Base-by-base conservation (phyloP, 129 eudicot species). In the Heracleum sosnowskyi region DNA sequence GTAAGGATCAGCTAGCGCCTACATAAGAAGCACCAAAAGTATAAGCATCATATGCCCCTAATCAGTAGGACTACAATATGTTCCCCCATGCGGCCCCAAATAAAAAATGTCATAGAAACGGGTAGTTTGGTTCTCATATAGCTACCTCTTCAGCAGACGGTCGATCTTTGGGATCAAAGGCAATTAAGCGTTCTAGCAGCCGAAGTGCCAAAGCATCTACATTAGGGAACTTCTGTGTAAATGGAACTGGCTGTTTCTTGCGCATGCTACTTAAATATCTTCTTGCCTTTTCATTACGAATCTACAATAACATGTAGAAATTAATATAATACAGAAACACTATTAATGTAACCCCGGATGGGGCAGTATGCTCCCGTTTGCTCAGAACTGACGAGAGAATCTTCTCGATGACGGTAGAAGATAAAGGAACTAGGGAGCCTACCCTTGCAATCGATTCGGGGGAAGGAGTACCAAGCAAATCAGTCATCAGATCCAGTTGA, bases 281-380 rank as follows among this genome's bases (percentile, higher is more conserved):
- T 84, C 96, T 89, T 47, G 98, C 98, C 89, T 93, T 93, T 82
- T 93, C 98, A 79, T 93, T 93, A 64, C 98, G 91, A 79, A 93
- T 93, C 97, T 91, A 85, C 69, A 79, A 66, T 76, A 28, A 41
- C 71, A 77, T 7, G 34, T 40, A 70, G 24, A 10, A 37, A 2
- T 22, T 55, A 55, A 24, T 55, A 55, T 55, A 10, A 60, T 60
- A 3, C 68, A n/a, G 1, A 57, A 57, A 60, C 68, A 60, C 16
- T 60, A 60, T 26, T 60, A 28, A 7, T 8, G 33, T n/a, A 60
- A 60, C 33, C 33, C 29, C 1, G 3, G 68, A 13, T 41, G 12
- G 15, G 34, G 68, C 68, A 60, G 34, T 60, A 10, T 60, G 68
- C 26, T 29, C 68, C 68, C 18, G 41, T 72, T 28, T 40, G 35